Conservation (phyloP, 306 rosid species). For the Dalbergia oliveri region DNA sequence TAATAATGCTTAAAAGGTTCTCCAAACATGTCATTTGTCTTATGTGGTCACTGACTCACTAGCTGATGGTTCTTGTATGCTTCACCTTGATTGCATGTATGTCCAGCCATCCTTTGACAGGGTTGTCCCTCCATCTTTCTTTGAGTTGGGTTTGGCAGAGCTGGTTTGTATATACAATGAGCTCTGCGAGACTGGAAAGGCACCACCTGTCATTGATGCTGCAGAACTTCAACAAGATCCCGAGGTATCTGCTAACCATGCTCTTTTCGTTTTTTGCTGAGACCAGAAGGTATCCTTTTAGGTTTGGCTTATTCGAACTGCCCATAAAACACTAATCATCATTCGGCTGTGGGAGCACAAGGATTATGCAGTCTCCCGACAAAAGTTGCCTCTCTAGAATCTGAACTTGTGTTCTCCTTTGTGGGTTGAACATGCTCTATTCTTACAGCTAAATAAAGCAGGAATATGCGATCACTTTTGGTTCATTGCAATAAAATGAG, state of each 20-base stretch:
- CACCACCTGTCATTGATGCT: constrained; percentile 76
- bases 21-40: constrained; percentile 8
- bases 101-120: constrained; percentile 81
- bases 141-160: constrained; percentile 79
- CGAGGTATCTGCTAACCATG: constrained; percentile 56
- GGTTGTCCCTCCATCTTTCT: constrained; percentile 73
- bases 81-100: constrained; percentile 26
- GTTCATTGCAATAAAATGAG: constrained; percentile 1
- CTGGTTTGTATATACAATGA: constrained; percentile 70
- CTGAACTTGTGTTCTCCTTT: too few relatives aligned
- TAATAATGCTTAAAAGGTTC: constrained; percentile 10
- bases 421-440: constrained; percentile 23
- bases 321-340: too few relatives aligned
- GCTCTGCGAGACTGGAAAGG: constrained; percentile 69
- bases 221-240: constrained; percentile 75
- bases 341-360: too few relatives aligned
- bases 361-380: too few relatives aligned
- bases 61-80: constrained; percentile 33
- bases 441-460: constrained; percentile 25
- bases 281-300: too few relatives aligned
- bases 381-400: too few relatives aligned
- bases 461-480: constrained; percentile 9
- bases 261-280: neutral
- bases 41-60: constrained; percentile 28
- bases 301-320: too few relatives aligned